Base-by-base conservation (phyloP, 2,329 filamentous ascomycete species). In the Calonectria multiphialidica region DNA sequence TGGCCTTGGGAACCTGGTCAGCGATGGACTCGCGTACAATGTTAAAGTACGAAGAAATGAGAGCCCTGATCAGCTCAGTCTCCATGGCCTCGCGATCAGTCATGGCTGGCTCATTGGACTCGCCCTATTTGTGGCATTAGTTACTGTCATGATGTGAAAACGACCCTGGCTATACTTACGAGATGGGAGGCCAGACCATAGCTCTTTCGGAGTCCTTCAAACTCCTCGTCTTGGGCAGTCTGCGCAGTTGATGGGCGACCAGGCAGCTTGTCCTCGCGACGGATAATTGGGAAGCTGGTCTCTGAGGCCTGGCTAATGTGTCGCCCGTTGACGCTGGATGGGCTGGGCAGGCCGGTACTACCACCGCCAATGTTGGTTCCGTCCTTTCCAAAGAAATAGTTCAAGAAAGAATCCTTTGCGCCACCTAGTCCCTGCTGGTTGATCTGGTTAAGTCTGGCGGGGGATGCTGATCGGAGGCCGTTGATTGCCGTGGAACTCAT, bases 361-460 rank as follows among this genome's bases (percentile, higher is more conserved):
- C 10, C 15, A 25, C 68, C 71, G 5, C 79, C 77, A 13, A 78
- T 76, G 45, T 80, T 78, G 30, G 90, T 88, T 57, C 94, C 94
- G 73, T 99, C 97, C 82, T 99, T 98, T 79, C 97, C 96, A 80
- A 99, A 99, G 86, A 99, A 99, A 85, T 99, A 99, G 85, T 96
- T 98, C 74, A 99, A 85, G 87, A 99, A 99, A 0, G 95, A 97
- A 84, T 99, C 97, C 74, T 93, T 91, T 47, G 94, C 91, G 72
- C 87, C 90, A 69, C 92, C 92, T 62, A 89, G 82, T 5, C 87
- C 86, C 75, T 91, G 90, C 30, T 87, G 87, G 75, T 90, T 90
- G 74, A 93, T 90, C 33, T 87, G 87, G 75, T 90, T 90, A 75
- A 93, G 89, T 66, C 89, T 88, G 33, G 91, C 88, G 21, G 82